Base-by-base conservation (phyloP, 768 basidiomycete genomes). In the Tephrocybe sp. region DNA sequence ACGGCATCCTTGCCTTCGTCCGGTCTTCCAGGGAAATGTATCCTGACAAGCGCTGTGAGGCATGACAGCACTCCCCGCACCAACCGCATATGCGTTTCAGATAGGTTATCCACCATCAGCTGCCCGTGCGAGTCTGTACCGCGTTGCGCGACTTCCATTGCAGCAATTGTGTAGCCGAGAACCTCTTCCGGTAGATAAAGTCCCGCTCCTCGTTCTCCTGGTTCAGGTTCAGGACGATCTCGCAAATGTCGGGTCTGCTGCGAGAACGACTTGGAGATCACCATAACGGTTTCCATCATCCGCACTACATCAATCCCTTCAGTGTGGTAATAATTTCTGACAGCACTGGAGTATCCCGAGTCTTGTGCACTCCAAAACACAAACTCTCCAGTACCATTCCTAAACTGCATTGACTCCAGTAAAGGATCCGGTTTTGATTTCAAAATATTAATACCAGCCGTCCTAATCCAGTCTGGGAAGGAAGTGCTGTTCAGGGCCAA, bases 171-270 rank as follows among this genome's bases (percentile, higher is more conserved):
- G 66, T 96, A 98, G 3, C 88, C 89, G 33, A 96, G 72, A 13
- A 98, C 71, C 57, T 98, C 93, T 57, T 96, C 90, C 0, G 97
- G 93, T 1, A 99, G 74, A 62, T 97, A 98, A 41, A 95, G 80
- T 5, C 92, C 92, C 0, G 82, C 79, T 1, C 93, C 93, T 20
- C 90, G 78, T 53, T 92, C 89, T 2, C 82, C 80, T 2, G 68
- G 60, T 12, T 91, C 87, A 2, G 86, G 84, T 61, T 88, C 86
- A 16, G 79, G 74, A 20, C 89, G 77, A 48, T 90, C 90, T 26
- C 92, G 80, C 5, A 96, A 70, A 65, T 92, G 89, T 17, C 86
- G 75, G 12, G 87, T 85, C 67, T 98, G 96, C 59, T 87, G 84
- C 2, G 93, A 94, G 33, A 93, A 72, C 1, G 85, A 82, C 65